Evolutionary conservation across 2,329 filamentous ascomycete species (phyloP), one percentile per base, ranked within the genome.

Genomic region (Orbilia brochopaga): DNA sequence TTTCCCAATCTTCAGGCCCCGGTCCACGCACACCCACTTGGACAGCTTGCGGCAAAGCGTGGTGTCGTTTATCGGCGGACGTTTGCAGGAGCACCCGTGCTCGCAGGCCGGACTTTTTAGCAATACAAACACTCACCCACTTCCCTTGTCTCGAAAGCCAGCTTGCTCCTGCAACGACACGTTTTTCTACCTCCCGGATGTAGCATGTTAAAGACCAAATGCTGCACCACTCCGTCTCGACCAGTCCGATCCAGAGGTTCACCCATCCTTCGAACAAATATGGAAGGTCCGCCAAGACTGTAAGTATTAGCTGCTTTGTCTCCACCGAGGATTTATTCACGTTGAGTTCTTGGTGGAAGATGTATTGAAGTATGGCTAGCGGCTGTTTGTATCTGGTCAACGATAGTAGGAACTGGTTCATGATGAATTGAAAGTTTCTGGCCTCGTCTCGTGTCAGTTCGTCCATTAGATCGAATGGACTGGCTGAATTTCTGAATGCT

Each of bases 181-280:
- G 19, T 17, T 51, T 8, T 24, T 63, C 37, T 21, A 70, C n/a
- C 4, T 15, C 8, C 21, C 37, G 50, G 0, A 70, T 19, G 19
- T 59, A 70, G 8, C 27, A 23, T 21, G 50, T 55, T 4, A 63
- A 5, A 11, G 37, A 21, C 66, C 66, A 70, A 5, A 70, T 56
- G 15, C 46, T 53, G 1, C 48, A 44, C 66, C 66, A 70, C n/a
- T 59, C n/a, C 0, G 32, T 53, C 13, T 40, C 46, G 5, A 37
- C 46, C 21, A 70, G 46, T 19, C 48, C 59, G 21, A 64, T 63
- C 66, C 66, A 70, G 3, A 64, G 1, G 19, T 56, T 60, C 1
- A 37, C 27, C 66, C 66, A 70, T n/a, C 51, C 52, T 11, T 40
- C 40, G 13, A 64, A 55, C n/a, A 17, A 32, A 21, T 59, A 70